phyloP scores from a whole-genome alignment of 345 rosid genomes.

The Eucalyptus erythrocorys region DNA sequence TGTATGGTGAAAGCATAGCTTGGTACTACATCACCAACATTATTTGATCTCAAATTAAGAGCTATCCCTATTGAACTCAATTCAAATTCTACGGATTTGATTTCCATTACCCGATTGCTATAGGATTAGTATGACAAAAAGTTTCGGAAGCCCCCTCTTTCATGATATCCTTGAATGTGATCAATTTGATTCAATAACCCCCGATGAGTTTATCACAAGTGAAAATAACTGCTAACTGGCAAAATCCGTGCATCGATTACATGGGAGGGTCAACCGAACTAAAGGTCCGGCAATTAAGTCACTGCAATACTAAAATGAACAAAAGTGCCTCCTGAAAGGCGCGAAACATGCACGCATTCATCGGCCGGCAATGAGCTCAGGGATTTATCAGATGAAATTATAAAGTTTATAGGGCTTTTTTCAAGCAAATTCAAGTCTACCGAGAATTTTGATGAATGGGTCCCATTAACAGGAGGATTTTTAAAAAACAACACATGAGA shows the following conservation, averaged over 20 bases:
- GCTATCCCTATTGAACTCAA: background rate
- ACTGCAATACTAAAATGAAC: background rate
- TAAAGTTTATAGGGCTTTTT: background rate
- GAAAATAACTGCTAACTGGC: background rate
- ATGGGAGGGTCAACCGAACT: background rate
- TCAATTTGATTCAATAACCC: background rate
- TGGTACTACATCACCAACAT: background rate
- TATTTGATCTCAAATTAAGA: background rate
- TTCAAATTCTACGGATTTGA: background rate
- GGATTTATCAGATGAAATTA: background rate
- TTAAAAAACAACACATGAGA: background rate
- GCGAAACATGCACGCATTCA: background rate
- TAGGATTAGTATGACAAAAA: background rate
- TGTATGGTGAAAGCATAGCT: background rate
- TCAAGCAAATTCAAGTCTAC: background rate
- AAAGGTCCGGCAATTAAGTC: background rate
- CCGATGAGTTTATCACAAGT: background rate
- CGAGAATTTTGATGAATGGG: background rate
- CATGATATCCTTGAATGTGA: background rate
- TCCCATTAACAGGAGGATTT: background rate
- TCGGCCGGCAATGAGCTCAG: background rate
- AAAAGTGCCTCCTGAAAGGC: background rate
- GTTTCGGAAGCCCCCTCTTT: background rate
- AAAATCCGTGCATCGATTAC: background rate
- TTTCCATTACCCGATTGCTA: background rate